Base-by-base conservation (phyloP, 2,329 filamentous ascomycete genomes). In the Hypoxylon sp. region DNA sequence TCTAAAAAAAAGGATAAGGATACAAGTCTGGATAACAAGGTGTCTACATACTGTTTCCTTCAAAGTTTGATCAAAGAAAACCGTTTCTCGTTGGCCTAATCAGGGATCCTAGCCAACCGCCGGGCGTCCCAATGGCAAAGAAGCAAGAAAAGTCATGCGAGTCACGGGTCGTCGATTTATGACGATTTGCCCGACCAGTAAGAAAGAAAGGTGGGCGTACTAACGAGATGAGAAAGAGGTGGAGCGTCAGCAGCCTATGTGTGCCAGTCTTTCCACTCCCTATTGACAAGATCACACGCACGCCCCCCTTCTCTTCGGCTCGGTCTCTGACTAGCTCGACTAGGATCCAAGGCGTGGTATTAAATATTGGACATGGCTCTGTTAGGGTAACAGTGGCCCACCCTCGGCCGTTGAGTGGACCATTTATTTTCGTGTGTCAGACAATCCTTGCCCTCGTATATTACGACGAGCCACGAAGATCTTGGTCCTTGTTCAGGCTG, bases 381-480 rank as follows among this genome's bases (percentile, higher is more conserved):
- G 59, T 66, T 71, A 75, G 69, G 71, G 72, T 74, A 70, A 69
- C 66, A 72, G 61, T 73, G 70, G 73, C 69, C 70, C 74, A 73
- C 74, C 73, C 70, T 74, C 67, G 73, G 70, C 73, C 72, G 73
- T 66, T 72, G 64, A 59, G 70, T 74, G 73, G 72, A 65, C 79
- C 80, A 81, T 78, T 81, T 82, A 80, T 81, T 80, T 80, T 81
- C 77, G 79, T 84, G 83, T 84, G 83, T 85, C 82, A 85, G 83
- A 84, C 80, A 78, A 81, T 80, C 80, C 82, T 80, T 81, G 80
- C 78, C 78, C 79, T 83, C 81, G 83, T 83, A 84, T 84, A 83
- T 84, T 84, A 80, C 81, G 78, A 81, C 79, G 81, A 82, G 79
- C 82, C 81, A 83, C 81, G 79, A 79, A 79, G 74, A 74, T 76